phyloP scores from a whole-genome alignment of 768 basidiomycete genomes.

The Suillus subalutaceus region DNA sequence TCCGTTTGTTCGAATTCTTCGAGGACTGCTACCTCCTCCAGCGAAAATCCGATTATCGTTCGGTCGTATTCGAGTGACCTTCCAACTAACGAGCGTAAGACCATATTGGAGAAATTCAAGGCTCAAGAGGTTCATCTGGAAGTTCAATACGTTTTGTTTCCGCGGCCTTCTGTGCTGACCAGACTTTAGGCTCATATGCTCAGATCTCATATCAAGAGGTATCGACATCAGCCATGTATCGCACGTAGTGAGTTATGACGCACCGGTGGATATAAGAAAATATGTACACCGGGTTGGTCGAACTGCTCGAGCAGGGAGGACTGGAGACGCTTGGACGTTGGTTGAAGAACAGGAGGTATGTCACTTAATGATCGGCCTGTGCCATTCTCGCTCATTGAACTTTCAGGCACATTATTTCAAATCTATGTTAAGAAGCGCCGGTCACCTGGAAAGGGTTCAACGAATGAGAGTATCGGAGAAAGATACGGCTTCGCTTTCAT shows the following conservation, averaged over 20 bases:
- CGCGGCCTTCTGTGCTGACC: slow-evolving; percentile 7
- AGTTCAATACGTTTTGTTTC: slow-evolving; percentile 27
- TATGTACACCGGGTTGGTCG: slow-evolving; percentile 98
- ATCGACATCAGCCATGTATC: slow-evolving; percentile 92
- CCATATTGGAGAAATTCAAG: slow-evolving; percentile 80
- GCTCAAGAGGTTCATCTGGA: slow-evolving; percentile 83
- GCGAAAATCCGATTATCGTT: slow-evolving; percentile 42
- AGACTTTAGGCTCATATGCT: slow-evolving; percentile 82
- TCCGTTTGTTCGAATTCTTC: slow-evolving; percentile 81
- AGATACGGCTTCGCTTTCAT: slow-evolving; percentile 56
- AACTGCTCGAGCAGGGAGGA: slow-evolving; percentile 89
- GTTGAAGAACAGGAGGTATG: slow-evolving; percentile 91
- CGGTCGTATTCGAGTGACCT: slow-evolving; percentile 90
- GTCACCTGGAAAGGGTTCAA: slow-evolving; percentile 71
- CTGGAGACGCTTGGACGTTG: slow-evolving; percentile 90
- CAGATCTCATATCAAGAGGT: slow-evolving; percentile 93
- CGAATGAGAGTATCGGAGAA: slow-evolving; percentile 64
- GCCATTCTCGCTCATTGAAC: not conserved
- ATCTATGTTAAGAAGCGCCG: slow-evolving; percentile 70
- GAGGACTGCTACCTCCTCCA: slow-evolving; percentile 48
- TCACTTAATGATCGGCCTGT: slow-evolving; percentile 7
- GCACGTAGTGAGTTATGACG: slow-evolving; percentile 95
- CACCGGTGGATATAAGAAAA: slow-evolving; percentile 96
- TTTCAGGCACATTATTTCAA: slow-evolving; percentile 86
- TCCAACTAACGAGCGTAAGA: slow-evolving; percentile 67